A percentile compares a stretch with the other conserved stretches of the same genome.
Evolutionary conservation across 1,284 basidiomycete genomes (phyloP).

Genomic region (Athelia psychrophila): DNA sequence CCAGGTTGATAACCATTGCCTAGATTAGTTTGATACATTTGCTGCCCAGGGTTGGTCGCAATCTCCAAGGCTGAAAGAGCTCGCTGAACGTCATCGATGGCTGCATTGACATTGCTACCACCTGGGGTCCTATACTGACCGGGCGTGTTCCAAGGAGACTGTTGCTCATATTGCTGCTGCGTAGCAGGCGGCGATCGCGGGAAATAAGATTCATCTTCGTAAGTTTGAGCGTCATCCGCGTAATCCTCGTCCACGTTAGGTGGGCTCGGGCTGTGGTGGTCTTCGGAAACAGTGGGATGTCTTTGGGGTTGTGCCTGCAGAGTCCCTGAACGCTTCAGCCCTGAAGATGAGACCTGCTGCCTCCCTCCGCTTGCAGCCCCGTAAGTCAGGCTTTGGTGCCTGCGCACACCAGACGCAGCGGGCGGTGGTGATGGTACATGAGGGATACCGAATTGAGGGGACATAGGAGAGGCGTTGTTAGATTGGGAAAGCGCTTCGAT

Average conservation of each 20-base stretch:
- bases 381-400: constrained; percentile 77
- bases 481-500: constrained; percentile 44
- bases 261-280: constrained; percentile 37
- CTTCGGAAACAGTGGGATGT: constrained; percentile 31
- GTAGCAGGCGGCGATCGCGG: constrained; percentile 23
- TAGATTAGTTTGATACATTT: constrained; percentile 27
- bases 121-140: constrained; percentile 61
- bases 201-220: constrained; percentile 60
- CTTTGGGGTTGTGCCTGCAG: constrained; percentile 47
- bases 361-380: constrained; percentile 47
- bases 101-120: constrained; percentile 30
- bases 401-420: constrained; percentile 63
- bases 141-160: constrained; percentile 61
- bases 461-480: constrained; percentile 53
- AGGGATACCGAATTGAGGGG: constrained; percentile 52
- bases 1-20: constrained; percentile 37
- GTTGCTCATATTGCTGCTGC: constrained; percentile 52
- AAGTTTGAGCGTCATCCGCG: constrained; percentile 43
- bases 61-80: constrained; percentile 69
- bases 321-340: constrained; percentile 73
- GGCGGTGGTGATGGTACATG: constrained; percentile 68
- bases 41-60: constrained; percentile 14
- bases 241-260: constrained; percentile 59
- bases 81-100: constrained; percentile 72
- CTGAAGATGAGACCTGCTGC: constrained; percentile 36